A percentile compares a stretch with the other conserved stretches of the same genome.
Evolutionary conservation across 495 filamentous ascomycete genomes (phyloP).

Genomic region (Tuber microsphaerosporum): DNA sequence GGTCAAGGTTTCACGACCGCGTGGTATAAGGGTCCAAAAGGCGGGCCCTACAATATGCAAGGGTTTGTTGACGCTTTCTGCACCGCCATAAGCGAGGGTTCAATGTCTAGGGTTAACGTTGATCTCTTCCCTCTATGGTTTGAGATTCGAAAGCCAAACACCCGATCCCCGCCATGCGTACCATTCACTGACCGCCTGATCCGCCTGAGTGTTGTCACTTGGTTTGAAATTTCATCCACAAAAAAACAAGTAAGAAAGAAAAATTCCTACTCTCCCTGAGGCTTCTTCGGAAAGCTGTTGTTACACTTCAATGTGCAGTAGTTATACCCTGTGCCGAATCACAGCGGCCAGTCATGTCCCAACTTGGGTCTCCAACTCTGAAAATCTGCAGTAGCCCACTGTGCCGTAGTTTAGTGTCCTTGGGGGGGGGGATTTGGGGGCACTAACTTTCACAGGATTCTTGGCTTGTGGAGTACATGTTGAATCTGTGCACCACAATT

Average conservation of each 20-base stretch:
- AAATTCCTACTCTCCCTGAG: background rate
- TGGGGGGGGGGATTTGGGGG: background rate
- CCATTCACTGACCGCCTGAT: background rate
- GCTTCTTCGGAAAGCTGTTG: background rate
- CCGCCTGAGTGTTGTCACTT: background rate
- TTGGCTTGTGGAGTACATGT: background rate
- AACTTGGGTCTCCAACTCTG: background rate
- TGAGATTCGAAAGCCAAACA: background rate
- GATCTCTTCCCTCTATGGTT: background rate
- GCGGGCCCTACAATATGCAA: constrained; percentile 17
- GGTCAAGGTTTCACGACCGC: constrained; percentile 17
- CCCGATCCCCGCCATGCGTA: background rate
- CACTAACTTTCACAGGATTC: background rate
- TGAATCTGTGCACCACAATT: background rate
- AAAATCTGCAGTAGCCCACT: background rate
- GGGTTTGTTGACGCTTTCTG: constrained; percentile 15
- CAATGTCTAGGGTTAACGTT: constrained; percentile 11
- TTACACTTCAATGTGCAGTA: background rate
- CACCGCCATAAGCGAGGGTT: constrained; percentile 28
- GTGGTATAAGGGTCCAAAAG: constrained; percentile 26
- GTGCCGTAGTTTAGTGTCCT: background rate
- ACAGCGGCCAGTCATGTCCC: background rate
- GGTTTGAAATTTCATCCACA: background rate
- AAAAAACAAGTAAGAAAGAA: background rate
- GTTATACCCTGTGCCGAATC: background rate